Conservation (phyloP, 768 basidiomycete species). For the Cystobasidium tubakii region DNA sequence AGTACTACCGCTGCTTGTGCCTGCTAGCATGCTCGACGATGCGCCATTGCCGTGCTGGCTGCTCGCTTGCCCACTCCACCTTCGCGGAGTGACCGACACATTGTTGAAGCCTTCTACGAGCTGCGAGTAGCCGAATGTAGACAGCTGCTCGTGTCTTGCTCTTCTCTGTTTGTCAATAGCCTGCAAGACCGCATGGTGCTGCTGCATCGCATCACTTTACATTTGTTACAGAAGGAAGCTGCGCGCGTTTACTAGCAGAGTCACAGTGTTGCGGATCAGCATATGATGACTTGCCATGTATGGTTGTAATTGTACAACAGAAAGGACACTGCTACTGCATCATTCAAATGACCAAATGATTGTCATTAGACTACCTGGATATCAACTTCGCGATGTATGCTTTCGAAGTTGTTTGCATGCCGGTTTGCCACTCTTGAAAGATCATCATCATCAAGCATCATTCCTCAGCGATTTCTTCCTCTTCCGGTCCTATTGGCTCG, state of each 20-base stretch:
- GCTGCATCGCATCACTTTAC: background rate
- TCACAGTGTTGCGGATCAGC: no score
- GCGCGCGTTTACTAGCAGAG: background rate
- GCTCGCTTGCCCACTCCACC: background rate
- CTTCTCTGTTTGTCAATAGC: background rate
- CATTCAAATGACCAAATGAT: background rate
- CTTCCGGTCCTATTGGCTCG: conserved; percentile 10
- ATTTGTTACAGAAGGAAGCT: background rate
- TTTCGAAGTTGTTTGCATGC: no score
- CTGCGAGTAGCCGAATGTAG: background rate
- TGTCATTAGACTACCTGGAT: no score
- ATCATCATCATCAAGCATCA: background rate
- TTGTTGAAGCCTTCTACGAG: conserved; percentile 9
- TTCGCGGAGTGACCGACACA: background rate
- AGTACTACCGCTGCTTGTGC: background rate
- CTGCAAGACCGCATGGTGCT: conserved; percentile 5
- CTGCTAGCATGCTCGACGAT: background rate
- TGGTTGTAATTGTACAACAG: background rate
- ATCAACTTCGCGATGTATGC: no score
- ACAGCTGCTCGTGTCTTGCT: conserved; percentile 14
- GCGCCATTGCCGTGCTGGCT: background rate
- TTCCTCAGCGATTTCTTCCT: conserved; percentile 19
- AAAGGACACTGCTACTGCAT: background rate
- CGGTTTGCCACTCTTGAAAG: no score
- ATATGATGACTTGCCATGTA: no score